phyloP scores from a whole-genome alignment of 2,329 filamentous ascomycete genomes.

The Chaetomium globosum region DNA sequence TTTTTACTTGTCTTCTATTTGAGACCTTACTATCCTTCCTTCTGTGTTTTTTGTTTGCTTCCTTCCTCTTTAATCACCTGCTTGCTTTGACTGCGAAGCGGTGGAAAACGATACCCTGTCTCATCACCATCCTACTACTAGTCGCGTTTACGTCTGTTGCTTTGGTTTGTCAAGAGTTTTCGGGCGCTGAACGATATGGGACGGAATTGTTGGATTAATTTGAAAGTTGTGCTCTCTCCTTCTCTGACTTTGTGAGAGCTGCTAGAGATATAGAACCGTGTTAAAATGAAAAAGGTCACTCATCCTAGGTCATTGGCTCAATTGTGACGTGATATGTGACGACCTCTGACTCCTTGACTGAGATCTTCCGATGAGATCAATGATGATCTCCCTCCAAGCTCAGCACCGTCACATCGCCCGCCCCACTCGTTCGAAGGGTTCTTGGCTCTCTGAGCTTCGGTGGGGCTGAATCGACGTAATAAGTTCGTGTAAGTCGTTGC shows the following conservation, averaged over 20 bases:
- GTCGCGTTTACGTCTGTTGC: not conserved
- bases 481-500: not conserved
- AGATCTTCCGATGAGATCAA: not conserved
- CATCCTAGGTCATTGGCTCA: not conserved
- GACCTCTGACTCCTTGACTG: not conserved
- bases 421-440: not conserved
- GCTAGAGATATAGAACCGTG: not conserved
- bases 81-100: not conserved
- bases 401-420: not conserved
- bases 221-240: not conserved
- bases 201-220: not conserved
- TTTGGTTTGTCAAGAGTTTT: not conserved
- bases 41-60: not conserved
- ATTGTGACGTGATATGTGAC: not conserved
- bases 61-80: slow-evolving; percentile 10
- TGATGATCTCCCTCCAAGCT: not conserved
- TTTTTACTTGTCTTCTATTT: slow-evolving; percentile 25
- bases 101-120: slow-evolving; percentile 18
- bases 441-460: not conserved
- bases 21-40: not conserved
- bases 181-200: not conserved
- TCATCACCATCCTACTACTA: slow-evolving; percentile 13
- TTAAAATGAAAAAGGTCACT: not conserved
- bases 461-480: not conserved
- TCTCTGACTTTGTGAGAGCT: not conserved